A percentile compares a stretch with the other conserved stretches of the same genome.
phyloP scores from a whole-genome alignment of 345 rosid genomes.

The Eucalyptus sp. region DNA sequence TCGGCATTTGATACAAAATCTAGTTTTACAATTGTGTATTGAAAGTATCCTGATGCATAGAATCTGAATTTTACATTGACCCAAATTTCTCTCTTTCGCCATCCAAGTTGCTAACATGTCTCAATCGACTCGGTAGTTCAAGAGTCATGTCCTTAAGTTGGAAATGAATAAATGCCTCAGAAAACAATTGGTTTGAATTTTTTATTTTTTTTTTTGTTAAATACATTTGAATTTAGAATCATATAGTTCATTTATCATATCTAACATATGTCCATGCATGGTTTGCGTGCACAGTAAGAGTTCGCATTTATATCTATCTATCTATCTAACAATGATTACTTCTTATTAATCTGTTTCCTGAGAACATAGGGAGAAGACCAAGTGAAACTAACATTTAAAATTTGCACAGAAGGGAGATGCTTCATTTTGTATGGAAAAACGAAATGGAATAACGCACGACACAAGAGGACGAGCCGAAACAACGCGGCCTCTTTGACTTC shows the following conservation, averaged over 20 bases:
- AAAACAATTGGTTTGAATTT: background rate
- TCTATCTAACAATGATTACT: background rate
- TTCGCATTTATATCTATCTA: no score
- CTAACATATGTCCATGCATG: background rate
- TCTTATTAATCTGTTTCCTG: background rate
- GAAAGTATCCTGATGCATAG: background rate
- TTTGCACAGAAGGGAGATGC: background rate
- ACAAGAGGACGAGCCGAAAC: background rate
- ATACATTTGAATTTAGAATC: background rate
- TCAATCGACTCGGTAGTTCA: background rate
- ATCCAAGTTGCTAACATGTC: background rate
- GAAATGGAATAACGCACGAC: background rate
- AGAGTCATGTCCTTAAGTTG: background rate
- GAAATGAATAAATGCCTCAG: background rate
- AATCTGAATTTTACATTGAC: background rate
- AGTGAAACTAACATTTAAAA: background rate
- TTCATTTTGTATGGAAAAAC: background rate
- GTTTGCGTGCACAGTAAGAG: background rate
- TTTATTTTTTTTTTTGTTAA: background rate
- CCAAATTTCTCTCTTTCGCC: background rate
- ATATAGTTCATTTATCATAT: background rate
- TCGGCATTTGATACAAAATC: background rate
- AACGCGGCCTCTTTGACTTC: background rate
- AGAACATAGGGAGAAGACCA: background rate
- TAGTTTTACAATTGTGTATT: background rate